Percentiles rank a stretch among this genome's conserved stretches.
These are phyloP conservation scores for Lophiostoma macrostomum DNA, from an alignment of 495 filamentous ascomycete genomes.

Conservation along the genomic window DNA sequence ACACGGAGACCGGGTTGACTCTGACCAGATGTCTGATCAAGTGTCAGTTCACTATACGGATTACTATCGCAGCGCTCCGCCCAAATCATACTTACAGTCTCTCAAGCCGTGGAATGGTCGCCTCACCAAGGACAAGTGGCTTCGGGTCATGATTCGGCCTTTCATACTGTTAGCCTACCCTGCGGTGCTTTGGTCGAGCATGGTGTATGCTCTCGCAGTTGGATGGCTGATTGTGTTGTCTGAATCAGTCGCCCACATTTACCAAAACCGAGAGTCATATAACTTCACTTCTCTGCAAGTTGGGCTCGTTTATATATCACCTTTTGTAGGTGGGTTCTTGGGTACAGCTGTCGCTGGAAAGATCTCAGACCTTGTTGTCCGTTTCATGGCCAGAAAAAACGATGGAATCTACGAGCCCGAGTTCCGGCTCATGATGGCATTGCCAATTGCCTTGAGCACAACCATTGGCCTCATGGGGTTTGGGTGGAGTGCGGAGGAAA, in stretches of 20 bases:
- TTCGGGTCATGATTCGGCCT: slow-evolving; percentile 69
- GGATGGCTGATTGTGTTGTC: slow-evolving; percentile 98
- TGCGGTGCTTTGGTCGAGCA: slow-evolving; percentile 84
- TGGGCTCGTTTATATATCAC: slow-evolving; percentile 85
- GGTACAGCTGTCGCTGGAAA: slow-evolving; percentile 89
- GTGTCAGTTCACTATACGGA: slow-evolving; percentile 31
- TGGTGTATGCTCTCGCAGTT: slow-evolving; percentile 81
- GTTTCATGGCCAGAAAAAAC: slow-evolving; percentile 77
- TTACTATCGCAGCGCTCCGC: slow-evolving; percentile 46
- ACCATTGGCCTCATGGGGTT: slow-evolving; percentile 93
- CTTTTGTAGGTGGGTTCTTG: slow-evolving; percentile 84
- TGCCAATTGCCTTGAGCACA: slow-evolving; percentile 72
- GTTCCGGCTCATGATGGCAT: slow-evolving; percentile 79
- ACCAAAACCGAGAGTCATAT: slow-evolving; percentile 81
- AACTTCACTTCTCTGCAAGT: slow-evolving; percentile 75
- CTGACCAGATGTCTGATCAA: background rate
- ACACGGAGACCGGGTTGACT: background rate
- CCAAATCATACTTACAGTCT: slow-evolving; percentile 65
- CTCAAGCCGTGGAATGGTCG: slow-evolving; percentile 74
- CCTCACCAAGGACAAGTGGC: slow-evolving; percentile 75
- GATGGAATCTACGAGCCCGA: slow-evolving; percentile 95
- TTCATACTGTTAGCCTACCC: slow-evolving; percentile 88
- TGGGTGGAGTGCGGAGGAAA: slow-evolving; percentile 78
- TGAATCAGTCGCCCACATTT: slow-evolving; percentile 65
- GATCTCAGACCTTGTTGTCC: slow-evolving; percentile 80